These are phyloP conservation scores for Candida glaebosa DNA, from an alignment of 805 yeast species.

Conservation along the genomic window DNA sequence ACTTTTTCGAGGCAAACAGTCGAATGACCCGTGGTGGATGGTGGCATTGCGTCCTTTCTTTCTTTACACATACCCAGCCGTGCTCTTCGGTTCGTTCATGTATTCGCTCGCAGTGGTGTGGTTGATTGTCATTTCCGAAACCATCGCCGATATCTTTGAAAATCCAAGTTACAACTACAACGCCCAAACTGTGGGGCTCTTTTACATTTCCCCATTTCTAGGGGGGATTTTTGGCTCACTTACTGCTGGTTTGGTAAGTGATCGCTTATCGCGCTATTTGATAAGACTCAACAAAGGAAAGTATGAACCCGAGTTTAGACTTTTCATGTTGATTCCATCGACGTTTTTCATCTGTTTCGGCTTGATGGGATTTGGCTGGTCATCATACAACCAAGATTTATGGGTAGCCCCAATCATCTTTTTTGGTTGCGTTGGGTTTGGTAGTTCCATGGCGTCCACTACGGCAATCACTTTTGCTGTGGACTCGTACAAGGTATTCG, in stretches of 20 bases:
- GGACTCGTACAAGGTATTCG: constrained; percentile 54
- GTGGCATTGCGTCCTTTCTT: constrained; percentile 53
- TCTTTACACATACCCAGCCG: constrained; percentile 47
- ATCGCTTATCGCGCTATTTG: constrained; percentile 42
- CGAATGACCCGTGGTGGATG: constrained; percentile 51
- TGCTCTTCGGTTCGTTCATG: constrained; percentile 48
- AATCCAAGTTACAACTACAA: constrained; percentile 43
- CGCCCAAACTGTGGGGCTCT: constrained; percentile 46
- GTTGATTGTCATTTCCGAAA: constrained; percentile 59
- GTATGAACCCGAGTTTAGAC: constrained; percentile 62
- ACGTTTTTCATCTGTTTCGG: constrained; percentile 47
- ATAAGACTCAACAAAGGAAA: constrained; percentile 48
- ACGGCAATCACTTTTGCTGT: constrained; percentile 59
- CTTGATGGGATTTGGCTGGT: constrained; percentile 64
- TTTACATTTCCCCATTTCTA: constrained; percentile 53
- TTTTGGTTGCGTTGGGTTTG: constrained; percentile 55
- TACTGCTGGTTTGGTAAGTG: constrained; percentile 49
- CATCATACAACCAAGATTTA: constrained; percentile 39
- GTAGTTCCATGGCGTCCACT: constrained; percentile 59
- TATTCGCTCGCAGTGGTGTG: constrained; percentile 60
- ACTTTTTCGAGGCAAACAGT: constrained; percentile 47
- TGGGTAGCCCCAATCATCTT: constrained; percentile 61
- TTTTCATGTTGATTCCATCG: constrained; percentile 50
- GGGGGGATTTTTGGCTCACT: constrained; percentile 59
- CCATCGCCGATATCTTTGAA: constrained; percentile 48